Percentiles rank a stretch among this genome's conserved stretches.
Conservation (phyloP, 1,284 basidiomycete species). For the Golubevia pallescens region DNA sequence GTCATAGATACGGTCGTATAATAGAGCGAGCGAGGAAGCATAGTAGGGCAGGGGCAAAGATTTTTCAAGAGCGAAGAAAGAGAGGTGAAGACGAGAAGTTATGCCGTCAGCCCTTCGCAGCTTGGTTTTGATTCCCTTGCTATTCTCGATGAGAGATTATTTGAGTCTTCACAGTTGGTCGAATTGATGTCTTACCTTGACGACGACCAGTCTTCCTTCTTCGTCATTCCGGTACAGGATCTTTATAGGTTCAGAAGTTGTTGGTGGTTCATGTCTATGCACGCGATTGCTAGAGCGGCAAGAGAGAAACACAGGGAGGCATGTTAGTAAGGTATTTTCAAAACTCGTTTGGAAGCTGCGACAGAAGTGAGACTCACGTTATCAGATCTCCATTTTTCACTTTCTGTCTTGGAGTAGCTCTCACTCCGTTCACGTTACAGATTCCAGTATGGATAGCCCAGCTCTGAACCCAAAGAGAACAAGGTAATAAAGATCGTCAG, state of each 20-base stretch:
- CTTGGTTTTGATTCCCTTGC: no score
- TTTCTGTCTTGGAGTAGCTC: slow-evolving; percentile 79
- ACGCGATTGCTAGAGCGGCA: slow-evolving; percentile 78
- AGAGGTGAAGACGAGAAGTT: neutral
- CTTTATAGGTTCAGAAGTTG: slow-evolving; percentile 83
- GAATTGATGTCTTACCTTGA: slow-evolving; percentile 22
- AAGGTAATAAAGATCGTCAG: neutral
- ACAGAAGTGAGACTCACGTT: slow-evolving; percentile 69
- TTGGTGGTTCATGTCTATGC: slow-evolving; percentile 93
- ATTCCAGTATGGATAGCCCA: slow-evolving; percentile 84
- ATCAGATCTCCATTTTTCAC: slow-evolving; percentile 87
- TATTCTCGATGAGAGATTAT: no score
- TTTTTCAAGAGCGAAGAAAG: neutral
- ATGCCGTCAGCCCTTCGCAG: neutral
- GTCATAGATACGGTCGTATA: no score
- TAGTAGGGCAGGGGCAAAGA: neutral
- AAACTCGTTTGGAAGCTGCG: neutral
- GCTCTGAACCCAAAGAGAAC: no score
- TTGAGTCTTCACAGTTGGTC: neutral
- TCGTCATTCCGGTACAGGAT: slow-evolving; percentile 79
- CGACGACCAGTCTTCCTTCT: slow-evolving; percentile 84
- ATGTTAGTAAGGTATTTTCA: neutral
- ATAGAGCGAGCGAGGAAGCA: no score
- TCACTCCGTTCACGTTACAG: slow-evolving; percentile 86
- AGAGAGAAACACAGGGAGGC: neutral